These are phyloP conservation scores for Beauveria medogensis DNA, from an alignment of 2,329 filamentous ascomycete species.

Conservation along the genomic window DNA sequence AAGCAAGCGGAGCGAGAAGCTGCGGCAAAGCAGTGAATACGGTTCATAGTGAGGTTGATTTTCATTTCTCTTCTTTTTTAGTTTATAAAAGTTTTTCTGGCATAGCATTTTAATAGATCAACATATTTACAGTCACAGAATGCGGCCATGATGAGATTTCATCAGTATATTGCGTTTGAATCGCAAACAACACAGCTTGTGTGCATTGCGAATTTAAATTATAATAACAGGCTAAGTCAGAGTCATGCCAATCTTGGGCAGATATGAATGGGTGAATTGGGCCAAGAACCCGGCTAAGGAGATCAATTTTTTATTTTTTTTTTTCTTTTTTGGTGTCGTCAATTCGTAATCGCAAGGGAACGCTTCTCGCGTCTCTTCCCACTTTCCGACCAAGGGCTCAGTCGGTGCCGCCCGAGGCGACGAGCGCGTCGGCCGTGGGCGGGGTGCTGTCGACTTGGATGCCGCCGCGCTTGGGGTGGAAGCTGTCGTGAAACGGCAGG, in stretches of 20 bases:
- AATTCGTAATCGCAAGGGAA: not conserved
- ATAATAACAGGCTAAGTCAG: slow-evolving; percentile 2
- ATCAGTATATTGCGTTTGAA: not conserved
- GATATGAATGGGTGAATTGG: not conserved
- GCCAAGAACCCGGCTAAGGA: slow-evolving; percentile 4
- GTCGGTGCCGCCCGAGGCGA: slow-evolving; percentile 5
- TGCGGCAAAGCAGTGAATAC: not conserved
- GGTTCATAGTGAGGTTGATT: not conserved
- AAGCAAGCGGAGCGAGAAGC: slow-evolving; percentile 34
- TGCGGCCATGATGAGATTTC: not conserved
- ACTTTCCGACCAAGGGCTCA: not conserved
- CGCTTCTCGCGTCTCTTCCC: not conserved
- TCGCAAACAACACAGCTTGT: not conserved
- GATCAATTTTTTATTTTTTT: not conserved
- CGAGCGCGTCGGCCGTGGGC: slow-evolving; percentile 46
- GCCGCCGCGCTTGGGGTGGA: slow-evolving; percentile 79
- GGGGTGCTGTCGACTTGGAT: slow-evolving; percentile 79
- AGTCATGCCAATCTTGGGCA: not conserved
- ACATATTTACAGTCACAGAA: not conserved
- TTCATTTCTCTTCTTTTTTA: not conserved
- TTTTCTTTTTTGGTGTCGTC: not conserved
- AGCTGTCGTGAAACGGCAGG: slow-evolving; percentile 71
- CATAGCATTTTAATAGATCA: not conserved
- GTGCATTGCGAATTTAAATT: not conserved
- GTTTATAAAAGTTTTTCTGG: not conserved